phyloP scores from a whole-genome alignment of 345 rosid species.

The Cochlearia excelsa region DNA sequence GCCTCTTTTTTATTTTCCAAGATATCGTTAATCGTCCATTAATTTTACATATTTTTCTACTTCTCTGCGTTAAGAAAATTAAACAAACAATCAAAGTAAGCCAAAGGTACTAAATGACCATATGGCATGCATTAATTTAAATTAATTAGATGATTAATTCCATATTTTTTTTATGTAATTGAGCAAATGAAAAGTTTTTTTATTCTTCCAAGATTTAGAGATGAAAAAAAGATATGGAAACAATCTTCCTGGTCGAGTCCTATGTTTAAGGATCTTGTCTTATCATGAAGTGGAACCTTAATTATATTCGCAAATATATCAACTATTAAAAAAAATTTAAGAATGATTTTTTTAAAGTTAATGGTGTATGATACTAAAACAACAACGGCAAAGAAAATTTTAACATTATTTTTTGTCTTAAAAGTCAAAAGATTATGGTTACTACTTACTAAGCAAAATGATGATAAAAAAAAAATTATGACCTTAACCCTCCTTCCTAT shows the following conservation, averaged over 20 bases:
- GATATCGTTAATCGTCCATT: slow-evolving; percentile 21
- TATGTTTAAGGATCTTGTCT: slow-evolving; percentile 37
- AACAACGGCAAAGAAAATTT: no score
- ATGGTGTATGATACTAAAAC: no score
- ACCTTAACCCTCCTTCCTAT: no score
- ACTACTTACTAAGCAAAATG: no score
- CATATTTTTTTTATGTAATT: background rate
- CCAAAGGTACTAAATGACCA: slow-evolving; percentile 8
- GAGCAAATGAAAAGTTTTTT: slow-evolving; percentile 15
- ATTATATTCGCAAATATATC: background rate
- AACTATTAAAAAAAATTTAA: no score
- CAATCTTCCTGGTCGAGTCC: slow-evolving; percentile 22
- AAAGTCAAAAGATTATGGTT: no score
- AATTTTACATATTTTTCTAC: background rate
- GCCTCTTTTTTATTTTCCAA: slow-evolving; percentile 8
- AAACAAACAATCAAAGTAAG: slow-evolving; percentile 15
- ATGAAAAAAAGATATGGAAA: slow-evolving; percentile 1
- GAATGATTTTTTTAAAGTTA: no score
- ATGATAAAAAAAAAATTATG: no score
- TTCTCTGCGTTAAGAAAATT: background rate
- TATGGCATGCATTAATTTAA: slow-evolving; percentile 21
- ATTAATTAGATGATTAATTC: background rate
- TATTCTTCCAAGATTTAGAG: slow-evolving; percentile 3
- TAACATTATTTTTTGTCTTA: no score
- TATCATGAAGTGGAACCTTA: slow-evolving; percentile 21